Percentiles rank a stretch among this genome's conserved stretches.
These are phyloP conservation scores for Penicillium occitanis DNA, from an alignment of 2,329 filamentous ascomycete genomes.

Conservation along the genomic window DNA sequence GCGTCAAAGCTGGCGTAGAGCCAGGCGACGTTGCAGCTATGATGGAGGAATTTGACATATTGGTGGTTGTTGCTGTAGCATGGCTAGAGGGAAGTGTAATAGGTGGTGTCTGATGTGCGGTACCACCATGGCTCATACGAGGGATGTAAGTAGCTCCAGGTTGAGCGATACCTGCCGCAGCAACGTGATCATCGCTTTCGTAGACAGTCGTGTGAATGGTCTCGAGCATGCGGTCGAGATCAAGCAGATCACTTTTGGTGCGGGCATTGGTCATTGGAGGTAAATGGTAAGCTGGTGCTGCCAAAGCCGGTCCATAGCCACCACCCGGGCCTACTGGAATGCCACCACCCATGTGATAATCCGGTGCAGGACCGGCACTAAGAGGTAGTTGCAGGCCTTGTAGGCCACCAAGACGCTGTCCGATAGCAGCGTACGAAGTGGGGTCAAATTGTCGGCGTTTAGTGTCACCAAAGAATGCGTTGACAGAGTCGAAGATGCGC, in stretches of 20 bases:
- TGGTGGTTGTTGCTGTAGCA: slow-evolving; percentile 39
- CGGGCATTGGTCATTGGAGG: slow-evolving; percentile 83
- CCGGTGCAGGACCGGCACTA: slow-evolving; percentile 56
- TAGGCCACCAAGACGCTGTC: slow-evolving; percentile 79
- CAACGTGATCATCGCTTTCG: slow-evolving; percentile 81
- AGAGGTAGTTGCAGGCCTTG: slow-evolving; percentile 66
- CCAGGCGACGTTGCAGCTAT: slow-evolving; percentile 42
- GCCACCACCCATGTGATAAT: slow-evolving; percentile 48
- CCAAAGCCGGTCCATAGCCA: slow-evolving; percentile 59
- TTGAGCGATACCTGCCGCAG: slow-evolving; percentile 73
- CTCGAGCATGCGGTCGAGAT: slow-evolving; percentile 92
- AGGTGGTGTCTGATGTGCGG: slow-evolving; percentile 55
- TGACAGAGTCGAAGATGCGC: slow-evolving; percentile 81
- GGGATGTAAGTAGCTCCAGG: slow-evolving; percentile 67
- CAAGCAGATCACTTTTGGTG: slow-evolving; percentile 89
- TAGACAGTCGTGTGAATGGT: slow-evolving; percentile 96
- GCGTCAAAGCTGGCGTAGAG: slow-evolving; percentile 61
- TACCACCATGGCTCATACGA: slow-evolving; percentile 52
- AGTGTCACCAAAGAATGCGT: slow-evolving; percentile 90
- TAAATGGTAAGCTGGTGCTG: slow-evolving; percentile 78
- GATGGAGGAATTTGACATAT: slow-evolving; percentile 22
- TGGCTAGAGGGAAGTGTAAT: slow-evolving; percentile 45
- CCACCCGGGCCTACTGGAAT: slow-evolving; percentile 58
- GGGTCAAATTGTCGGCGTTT: slow-evolving; percentile 92
- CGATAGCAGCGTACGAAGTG: slow-evolving; percentile 84